Conservation (phyloP, 805 yeast genomes). For the Metschnikowia vanudenii region DNA sequence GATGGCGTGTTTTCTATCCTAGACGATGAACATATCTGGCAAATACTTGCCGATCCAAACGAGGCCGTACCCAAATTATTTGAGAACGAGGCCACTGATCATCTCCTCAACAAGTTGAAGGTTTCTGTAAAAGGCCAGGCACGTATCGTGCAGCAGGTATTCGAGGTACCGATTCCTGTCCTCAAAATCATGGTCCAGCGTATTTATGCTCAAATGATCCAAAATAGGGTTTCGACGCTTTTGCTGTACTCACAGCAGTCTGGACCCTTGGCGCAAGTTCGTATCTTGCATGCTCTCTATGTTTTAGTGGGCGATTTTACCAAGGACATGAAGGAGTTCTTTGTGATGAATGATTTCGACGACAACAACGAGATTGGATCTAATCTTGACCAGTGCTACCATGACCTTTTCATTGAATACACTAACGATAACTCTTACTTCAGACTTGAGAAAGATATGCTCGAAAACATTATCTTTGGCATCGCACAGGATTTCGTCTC, state of each 20-base stretch:
- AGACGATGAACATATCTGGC: conserved; percentile 56
- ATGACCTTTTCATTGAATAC: conserved; percentile 72
- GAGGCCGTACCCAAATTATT: conserved; percentile 37
- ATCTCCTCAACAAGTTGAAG: conserved; percentile 51
- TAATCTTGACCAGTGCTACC: conserved; percentile 67
- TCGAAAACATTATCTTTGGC: conserved; percentile 52
- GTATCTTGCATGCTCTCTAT: conserved; percentile 70
- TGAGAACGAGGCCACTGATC: conserved; percentile 52
- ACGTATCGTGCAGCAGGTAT: conserved; percentile 68
- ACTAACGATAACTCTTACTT: conserved; percentile 68
- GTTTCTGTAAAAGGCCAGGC: conserved; percentile 70
- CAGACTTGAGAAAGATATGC: conserved; percentile 63
- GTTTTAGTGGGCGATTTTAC: conserved; percentile 58
- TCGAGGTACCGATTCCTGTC: conserved; percentile 67
- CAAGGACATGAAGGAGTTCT: conserved; percentile 60
- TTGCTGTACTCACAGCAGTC: conserved; percentile 61
- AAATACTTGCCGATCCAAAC: conserved; percentile 57
- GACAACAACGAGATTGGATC: conserved; percentile 43
- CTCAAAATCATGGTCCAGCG: conserved; percentile 69
- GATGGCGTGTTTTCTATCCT: conserved; percentile 35
- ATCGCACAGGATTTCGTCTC: conserved; percentile 46
- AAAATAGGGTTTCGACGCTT: conserved; percentile 53
- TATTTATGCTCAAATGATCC: conserved; percentile 69
- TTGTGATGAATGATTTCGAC: conserved; percentile 47
- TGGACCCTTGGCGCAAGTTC: conserved; percentile 68